These are phyloP conservation scores for Fusarium temperatum DNA, from an alignment of 2,329 filamentous ascomycete genomes.

Conservation along the genomic window DNA sequence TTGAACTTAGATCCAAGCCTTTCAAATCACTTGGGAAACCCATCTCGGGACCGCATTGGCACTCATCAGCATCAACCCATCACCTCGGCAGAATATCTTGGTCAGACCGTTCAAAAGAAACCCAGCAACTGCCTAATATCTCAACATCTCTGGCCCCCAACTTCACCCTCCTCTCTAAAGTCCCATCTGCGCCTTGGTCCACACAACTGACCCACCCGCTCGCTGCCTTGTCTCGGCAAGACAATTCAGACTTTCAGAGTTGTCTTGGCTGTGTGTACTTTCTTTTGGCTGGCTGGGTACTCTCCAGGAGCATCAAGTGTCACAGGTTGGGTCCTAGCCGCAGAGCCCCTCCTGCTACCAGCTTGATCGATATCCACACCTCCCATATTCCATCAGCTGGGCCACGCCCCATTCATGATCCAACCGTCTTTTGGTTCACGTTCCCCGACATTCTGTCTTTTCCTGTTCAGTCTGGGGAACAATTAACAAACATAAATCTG, in stretches of 20 bases:
- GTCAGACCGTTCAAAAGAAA: slow-evolving; percentile 4
- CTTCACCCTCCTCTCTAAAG: slow-evolving; percentile 10
- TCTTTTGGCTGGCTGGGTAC: background rate
- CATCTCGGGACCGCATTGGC: background rate
- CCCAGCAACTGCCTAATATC: background rate
- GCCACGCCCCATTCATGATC: slow-evolving; percentile 25
- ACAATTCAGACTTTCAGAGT: background rate
- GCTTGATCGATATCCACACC: slow-evolving; percentile 25
- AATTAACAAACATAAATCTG: background rate
- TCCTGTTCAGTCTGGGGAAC: background rate
- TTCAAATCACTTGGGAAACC: background rate
- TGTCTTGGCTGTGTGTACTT: background rate
- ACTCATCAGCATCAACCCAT: background rate
- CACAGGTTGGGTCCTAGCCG: slow-evolving; percentile 37
- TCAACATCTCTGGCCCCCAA: slow-evolving; percentile 23
- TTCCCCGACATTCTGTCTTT: slow-evolving; percentile 4
- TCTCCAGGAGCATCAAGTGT: slow-evolving; percentile 21
- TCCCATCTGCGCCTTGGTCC: slow-evolving; percentile 25
- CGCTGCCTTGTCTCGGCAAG: slow-evolving; percentile 25
- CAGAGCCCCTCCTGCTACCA: slow-evolving; percentile 31
- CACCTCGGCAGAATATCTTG: background rate
- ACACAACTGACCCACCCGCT: slow-evolving; percentile 32
- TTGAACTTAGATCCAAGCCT: slow-evolving; percentile 2
- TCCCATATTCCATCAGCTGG: slow-evolving; percentile 23
- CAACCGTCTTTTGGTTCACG: slow-evolving; percentile 8